Conservation (phyloP, 192 early-diverging fungal species). For the Linnemannia elongata region DNA sequence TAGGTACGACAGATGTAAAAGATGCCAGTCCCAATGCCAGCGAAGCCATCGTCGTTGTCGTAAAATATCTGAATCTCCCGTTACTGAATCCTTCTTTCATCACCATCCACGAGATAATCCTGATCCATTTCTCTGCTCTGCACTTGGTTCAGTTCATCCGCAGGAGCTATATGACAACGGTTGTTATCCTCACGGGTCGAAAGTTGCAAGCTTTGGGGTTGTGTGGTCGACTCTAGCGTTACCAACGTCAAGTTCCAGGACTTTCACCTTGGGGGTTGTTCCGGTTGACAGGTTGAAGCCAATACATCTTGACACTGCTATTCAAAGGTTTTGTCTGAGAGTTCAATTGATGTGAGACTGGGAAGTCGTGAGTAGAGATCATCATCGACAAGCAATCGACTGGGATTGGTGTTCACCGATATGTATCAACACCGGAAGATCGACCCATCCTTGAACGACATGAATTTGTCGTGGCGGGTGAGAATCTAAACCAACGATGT, state of each 20-base stretch:
- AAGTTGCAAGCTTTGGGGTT: neutral
- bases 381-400: neutral
- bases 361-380: neutral
- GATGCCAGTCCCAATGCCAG: neutral
- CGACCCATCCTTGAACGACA: neutral
- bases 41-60: neutral
- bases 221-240: neutral
- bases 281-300: neutral
- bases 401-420: neutral
- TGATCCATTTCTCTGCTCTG: no score
- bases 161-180: neutral
- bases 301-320: neutral
- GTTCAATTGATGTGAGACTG: neutral
- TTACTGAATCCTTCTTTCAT: neutral
- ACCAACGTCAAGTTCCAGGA: neutral
- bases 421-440: neutral
- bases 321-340: neutral
- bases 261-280: neutral
- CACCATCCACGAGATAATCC: neutral
- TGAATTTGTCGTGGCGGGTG: neutral
- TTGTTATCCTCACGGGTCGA: no score
- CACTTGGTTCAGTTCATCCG: neutral
- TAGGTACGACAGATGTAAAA: neutral
- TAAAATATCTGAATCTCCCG: neutral
- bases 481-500: neutral